Percentiles rank a stretch among this genome's conserved stretches.
These are phyloP conservation scores for Neonectria neomacrospora DNA, from an alignment of 2,329 filamentous ascomycete species.

Conservation along the genomic window DNA sequence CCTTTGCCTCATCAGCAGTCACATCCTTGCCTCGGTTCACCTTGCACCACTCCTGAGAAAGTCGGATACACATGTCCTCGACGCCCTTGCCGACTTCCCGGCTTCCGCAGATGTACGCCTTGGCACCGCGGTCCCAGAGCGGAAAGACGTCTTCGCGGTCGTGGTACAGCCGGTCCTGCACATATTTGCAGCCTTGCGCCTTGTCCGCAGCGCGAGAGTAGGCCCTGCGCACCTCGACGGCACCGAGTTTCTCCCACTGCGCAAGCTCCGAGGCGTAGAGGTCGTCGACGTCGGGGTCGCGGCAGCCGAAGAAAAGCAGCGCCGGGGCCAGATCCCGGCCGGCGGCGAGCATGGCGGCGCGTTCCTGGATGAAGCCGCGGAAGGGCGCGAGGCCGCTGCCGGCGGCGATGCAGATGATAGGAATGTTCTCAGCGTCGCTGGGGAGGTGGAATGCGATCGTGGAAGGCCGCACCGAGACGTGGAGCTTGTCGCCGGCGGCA, in stretches of 20 bases:
- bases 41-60: conserved; percentile 48
- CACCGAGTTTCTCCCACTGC: conserved; percentile 62
- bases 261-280: conserved; percentile 69
- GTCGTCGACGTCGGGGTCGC: conserved; percentile 64
- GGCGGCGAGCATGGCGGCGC: conserved; percentile 60
- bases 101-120: conserved; percentile 74
- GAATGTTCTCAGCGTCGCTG: conserved; percentile 55
- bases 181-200: conserved; percentile 60
- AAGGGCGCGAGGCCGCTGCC: conserved; percentile 71
- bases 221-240: conserved; percentile 68
- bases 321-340: conserved; percentile 68
- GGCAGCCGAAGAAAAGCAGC: conserved; percentile 74
- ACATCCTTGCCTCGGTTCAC: conserved; percentile 45
- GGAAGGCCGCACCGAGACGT: conserved; percentile 61
- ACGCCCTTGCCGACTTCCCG: conserved; percentile 61
- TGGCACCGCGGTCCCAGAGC: conserved; percentile 59
- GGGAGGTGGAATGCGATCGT: conserved; percentile 63
- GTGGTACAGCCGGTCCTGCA: conserved; percentile 57
- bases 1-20: conserved; percentile 52
- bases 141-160: conserved; percentile 50
- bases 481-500: conserved; percentile 54
- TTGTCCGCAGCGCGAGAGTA: conserved; percentile 56
- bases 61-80: conserved; percentile 51
- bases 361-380: conserved; percentile 71
- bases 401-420: conserved; percentile 63